These are phyloP conservation scores for Ochetophila trinervis DNA, from an alignment of 306 rosid species.

Conservation along the genomic window DNA sequence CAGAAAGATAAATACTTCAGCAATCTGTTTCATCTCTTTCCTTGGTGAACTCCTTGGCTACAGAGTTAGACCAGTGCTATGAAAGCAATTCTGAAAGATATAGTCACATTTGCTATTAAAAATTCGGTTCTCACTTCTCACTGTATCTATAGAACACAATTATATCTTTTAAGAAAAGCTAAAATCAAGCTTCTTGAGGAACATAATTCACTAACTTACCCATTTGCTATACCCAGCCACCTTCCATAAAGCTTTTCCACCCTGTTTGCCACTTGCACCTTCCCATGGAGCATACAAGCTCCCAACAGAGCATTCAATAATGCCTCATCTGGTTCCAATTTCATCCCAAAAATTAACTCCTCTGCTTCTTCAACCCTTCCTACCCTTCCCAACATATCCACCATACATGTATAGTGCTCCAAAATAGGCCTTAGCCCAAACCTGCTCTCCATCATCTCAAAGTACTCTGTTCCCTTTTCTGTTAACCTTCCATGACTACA, in stretches of 20 bases:
- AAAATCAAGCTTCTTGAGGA: no score
- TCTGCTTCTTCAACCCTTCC: constrained; percentile 70
- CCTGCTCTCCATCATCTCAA: constrained; percentile 51
- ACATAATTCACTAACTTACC: constrained; percentile 21
- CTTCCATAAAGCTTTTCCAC: constrained; percentile 36
- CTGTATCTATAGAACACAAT: no score
- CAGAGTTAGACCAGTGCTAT: no score
- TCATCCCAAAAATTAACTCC: constrained; percentile 49
- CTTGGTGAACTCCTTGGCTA: no score
- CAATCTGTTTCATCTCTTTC: no score
- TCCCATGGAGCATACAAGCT: constrained; percentile 62
- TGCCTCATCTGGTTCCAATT: constrained; percentile 52
- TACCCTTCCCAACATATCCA: constrained; percentile 72
- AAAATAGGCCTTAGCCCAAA: constrained; percentile 47
- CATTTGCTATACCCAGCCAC: constrained; percentile 17
- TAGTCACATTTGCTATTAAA: no score
- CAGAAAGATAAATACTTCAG: no score
- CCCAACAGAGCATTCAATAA: constrained; percentile 54
- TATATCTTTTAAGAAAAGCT: no score
- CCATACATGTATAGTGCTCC: constrained; percentile 72
- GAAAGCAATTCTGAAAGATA: no score
- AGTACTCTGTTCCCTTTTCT: constrained; percentile 50
- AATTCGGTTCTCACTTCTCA: no score
- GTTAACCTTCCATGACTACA: constrained; percentile 73
- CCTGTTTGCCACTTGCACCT: constrained; percentile 56